Evolutionary conservation across 148 eudicot genomes (phyloP).

Genomic region (Cornus controversa): DNA sequence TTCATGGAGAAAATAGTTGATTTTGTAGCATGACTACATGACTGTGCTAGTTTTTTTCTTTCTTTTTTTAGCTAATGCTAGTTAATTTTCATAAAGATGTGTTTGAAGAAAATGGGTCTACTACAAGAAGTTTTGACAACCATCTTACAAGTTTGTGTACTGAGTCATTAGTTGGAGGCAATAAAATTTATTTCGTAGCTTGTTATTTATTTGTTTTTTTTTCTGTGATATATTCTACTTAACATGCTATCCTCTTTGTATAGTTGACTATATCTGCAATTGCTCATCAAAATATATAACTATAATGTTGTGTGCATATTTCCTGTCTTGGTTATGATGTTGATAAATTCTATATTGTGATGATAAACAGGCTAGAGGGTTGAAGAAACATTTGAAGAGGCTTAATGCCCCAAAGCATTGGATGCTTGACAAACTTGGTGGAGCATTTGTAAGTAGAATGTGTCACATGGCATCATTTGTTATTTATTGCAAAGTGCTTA

Average conservation of each 20-base stretch:
- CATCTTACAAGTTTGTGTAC: not conserved
- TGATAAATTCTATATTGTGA: not conserved
- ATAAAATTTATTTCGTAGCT: not conserved
- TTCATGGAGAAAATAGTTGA: not conserved
- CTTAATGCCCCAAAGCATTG: conserved; percentile 67
- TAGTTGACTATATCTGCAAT: too few relatives aligned
- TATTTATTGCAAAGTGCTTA: not conserved
- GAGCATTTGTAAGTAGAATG: conserved; percentile 42
- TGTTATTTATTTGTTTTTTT: not conserved
- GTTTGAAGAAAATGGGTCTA: not conserved
- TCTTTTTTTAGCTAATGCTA: too few relatives aligned
- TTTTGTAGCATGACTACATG: too few relatives aligned
- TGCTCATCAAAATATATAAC: not conserved
- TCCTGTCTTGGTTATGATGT: not conserved
- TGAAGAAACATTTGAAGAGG: conserved; percentile 72
- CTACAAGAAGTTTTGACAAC: not conserved
- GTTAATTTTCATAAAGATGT: too few relatives aligned
- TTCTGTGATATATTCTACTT: too few relatives aligned
- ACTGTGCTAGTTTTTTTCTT: too few relatives aligned
- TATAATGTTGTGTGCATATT: not conserved
- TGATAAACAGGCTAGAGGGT: conserved; percentile 45
- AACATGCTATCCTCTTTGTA: not conserved
- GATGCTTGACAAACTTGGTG: conserved; percentile 64
- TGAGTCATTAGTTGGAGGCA: not conserved
- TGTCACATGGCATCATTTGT: too few relatives aligned